Evolutionary conservation across 2,329 filamentous ascomycete species (phyloP), one percentile per base, ranked within the genome.

Genomic region (Cladosporium sphaerospermum): DNA sequence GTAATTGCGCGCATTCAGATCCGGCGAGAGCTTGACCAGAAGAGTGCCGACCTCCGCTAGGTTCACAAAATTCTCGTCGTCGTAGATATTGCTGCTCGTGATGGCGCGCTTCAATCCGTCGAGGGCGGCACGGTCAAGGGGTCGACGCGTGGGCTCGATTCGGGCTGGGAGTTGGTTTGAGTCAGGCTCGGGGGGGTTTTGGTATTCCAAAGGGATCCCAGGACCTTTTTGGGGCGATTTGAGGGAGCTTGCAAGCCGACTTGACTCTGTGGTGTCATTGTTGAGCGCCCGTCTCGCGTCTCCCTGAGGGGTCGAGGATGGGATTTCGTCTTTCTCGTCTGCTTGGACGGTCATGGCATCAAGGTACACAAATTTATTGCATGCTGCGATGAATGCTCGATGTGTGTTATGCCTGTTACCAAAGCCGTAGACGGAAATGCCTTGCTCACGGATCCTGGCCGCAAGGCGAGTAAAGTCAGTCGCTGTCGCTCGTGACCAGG

Each of bases 381-480:
- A 67, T 0, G 62, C 64, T 3, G 63, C 61, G 23, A 66, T 53
- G 36, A 67, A 65, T 6, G 64, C 61, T 10, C 52, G 54, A 16
- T 54, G 54, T 0, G 62, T 66, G 16, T 67, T 66, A 13, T 60
- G 61, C 48, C 56, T 42, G 23, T 67, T 61, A 39, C 67, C 66
- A 39, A 70, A 66, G 34, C 67, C 66, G 45, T 67, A 69, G 2
- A 71, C 66, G 11, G 56, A 62, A 2, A 67, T 58, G 7, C 65
- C 68, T 42, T 68, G 67, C 49, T 70, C 65, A 8, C 67, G 66
- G 11, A 69, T 67, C 14, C 67, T 59, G 37, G 64, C 63, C 40
- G 64, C 66, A 9, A 70, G 58, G 5, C 64, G 62, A 3, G 67
- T 68, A 49, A 69, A 70, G 57, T 69, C 67, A 70, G 57, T 69